Conservation (phyloP, 1,284 basidiomycete genomes). For the Fomitopsis betulina region DNA sequence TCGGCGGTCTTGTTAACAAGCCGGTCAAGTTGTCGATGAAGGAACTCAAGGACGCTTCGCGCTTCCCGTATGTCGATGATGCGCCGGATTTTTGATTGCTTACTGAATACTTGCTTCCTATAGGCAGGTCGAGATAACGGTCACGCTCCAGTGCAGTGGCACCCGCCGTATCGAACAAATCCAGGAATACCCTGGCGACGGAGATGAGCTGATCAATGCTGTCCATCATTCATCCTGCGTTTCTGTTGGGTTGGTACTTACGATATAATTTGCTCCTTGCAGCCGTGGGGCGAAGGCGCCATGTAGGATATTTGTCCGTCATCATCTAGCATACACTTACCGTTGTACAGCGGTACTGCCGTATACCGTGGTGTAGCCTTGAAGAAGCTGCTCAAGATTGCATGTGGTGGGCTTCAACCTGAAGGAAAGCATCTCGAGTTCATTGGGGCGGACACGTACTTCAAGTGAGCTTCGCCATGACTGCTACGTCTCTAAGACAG, state of each 20-base stretch:
- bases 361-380: conserved; percentile 45
- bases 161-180: conserved; percentile 53
- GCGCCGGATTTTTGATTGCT: not conserved
- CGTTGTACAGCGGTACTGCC: conserved; percentile 23
- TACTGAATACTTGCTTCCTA: not conserved
- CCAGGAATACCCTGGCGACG: conserved; percentile 50
- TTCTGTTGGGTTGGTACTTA: not conserved
- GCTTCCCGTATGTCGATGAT: conserved; percentile 34
- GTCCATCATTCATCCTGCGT: conserved; percentile 2
- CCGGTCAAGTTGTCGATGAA: conserved; percentile 39
- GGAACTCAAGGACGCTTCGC: conserved; percentile 40
- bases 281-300: conserved; percentile 52
- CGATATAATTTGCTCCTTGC: not conserved
- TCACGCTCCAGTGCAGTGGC: conserved; percentile 52
- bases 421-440: conserved; percentile 51
- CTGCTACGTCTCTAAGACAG: not conserved
- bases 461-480: conserved; percentile 36
- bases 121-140: conserved; percentile 45
- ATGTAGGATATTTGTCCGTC: conserved; percentile 33
- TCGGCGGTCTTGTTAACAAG: conserved; percentile 45
- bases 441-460: conserved; percentile 55
- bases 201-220: conserved; percentile 52
- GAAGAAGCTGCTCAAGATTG: conserved; percentile 49
- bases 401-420: conserved; percentile 45
- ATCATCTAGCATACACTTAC: not conserved